Conservation (phyloP, 1,284 basidiomycete species). For the Chondrostereum purpureum region DNA sequence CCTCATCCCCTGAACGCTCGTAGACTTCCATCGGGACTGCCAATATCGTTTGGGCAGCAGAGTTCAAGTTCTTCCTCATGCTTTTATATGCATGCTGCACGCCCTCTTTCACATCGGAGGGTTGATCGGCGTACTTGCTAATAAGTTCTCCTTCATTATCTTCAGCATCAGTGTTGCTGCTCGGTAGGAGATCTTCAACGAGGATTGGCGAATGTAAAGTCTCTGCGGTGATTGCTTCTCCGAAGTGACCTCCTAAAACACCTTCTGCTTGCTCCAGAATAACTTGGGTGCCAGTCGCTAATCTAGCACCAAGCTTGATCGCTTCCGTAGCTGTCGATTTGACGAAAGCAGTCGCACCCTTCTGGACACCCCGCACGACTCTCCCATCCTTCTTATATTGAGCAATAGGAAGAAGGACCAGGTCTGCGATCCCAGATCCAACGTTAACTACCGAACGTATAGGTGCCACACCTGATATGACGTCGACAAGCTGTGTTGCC, state of each 20-base stretch:
- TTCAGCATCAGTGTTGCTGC: conserved; percentile 23
- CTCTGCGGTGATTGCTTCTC: conserved; percentile 59
- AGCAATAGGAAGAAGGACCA: conserved; percentile 91
- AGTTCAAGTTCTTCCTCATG: conserved; percentile 77
- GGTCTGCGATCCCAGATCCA: conserved; percentile 92
- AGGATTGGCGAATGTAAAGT: conserved; percentile 41
- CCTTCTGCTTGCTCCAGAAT: conserved; percentile 93
- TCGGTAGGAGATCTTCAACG: conserved; percentile 1
- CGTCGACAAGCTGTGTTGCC: conserved; percentile 94
- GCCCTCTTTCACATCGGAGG: conserved; percentile 77
- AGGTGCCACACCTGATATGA: conserved; percentile 94
- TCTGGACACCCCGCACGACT: conserved; percentile 90
- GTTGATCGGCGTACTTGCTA: conserved; percentile 90
- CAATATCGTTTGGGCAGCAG: conserved; percentile 95
- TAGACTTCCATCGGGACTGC: conserved; percentile 99
- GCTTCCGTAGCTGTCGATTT: conserved; percentile 92
- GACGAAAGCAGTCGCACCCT: conserved; percentile 88
- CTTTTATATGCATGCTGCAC: conserved; percentile 88
- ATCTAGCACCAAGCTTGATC: conserved; percentile 87
- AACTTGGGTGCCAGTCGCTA: conserved; percentile 96
- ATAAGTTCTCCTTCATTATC: conserved; percentile 50
- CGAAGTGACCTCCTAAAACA: conserved; percentile 80
- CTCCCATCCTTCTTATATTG: conserved; percentile 97
- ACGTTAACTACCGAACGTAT: conserved; percentile 96
- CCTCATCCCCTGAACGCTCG: conserved; percentile 84